These are phyloP conservation scores for Gnaphalium uliginosum DNA, from an alignment of 129 eudicot genomes.

Conservation along the genomic window DNA sequence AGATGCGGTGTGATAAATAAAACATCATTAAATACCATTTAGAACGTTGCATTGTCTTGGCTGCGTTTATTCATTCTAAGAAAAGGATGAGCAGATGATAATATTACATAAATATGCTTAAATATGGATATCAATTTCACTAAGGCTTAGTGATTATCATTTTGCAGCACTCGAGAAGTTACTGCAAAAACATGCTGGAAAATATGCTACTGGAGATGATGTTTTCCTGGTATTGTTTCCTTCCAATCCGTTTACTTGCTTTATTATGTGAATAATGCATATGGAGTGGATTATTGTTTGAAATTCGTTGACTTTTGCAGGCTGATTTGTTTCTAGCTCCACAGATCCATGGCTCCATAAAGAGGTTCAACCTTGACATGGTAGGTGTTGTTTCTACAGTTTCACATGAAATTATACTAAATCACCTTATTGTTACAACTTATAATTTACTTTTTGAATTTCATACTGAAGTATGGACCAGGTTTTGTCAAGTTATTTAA, in stretches of 20 bases:
- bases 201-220: neutral
- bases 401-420: no score
- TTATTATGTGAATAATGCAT: no score
- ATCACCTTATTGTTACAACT: no score
- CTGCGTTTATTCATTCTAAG: slow-evolving; percentile 30
- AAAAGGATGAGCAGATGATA: neutral
- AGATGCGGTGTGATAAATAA: no score
- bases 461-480: no score
- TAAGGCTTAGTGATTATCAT: neutral
- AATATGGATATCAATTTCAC: neutral
- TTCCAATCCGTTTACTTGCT: neutral
- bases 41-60: neutral
- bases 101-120: no score
- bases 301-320: neutral
- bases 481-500: no score
- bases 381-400: neutral
- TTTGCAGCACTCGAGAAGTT: slow-evolving; percentile 2
- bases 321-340: slow-evolving; percentile 83
- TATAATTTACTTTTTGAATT: no score
- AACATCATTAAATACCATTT: no score
- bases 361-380: slow-evolving; percentile 48
- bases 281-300: neutral
- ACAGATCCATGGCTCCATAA: slow-evolving; percentile 53
- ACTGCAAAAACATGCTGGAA: neutral
- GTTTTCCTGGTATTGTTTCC: neutral